phyloP scores from a whole-genome alignment of 202 grass and related monocot genomes.

The Carex sylvatica region DNA sequence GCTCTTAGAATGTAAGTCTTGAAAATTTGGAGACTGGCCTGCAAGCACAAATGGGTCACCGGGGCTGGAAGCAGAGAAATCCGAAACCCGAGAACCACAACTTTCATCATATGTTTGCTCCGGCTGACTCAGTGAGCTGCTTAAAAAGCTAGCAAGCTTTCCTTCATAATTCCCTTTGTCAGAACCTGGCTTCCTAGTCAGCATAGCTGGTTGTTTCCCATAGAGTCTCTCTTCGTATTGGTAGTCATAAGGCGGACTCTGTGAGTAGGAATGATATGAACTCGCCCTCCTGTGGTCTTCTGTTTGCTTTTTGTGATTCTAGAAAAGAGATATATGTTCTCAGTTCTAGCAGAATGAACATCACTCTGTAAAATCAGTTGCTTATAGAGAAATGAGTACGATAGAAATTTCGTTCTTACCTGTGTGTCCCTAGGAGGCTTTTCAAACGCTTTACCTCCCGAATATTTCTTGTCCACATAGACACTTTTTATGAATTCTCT shows the following conservation, averaged over 20 bases:
- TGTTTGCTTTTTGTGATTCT: conserved; percentile 64
- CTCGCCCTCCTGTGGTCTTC: conserved; percentile 69
- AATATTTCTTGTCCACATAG: conserved; percentile 71
- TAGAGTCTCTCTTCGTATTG: conserved; percentile 71
- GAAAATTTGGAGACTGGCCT: conserved; percentile 51
- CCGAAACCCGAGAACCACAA: conserved; percentile 45
- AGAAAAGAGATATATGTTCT: conserved; percentile 10
- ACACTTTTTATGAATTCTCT: conserved; percentile 90
- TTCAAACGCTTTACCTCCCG: conserved; percentile 50
- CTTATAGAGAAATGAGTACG: background rate
- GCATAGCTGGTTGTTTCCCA: conserved; percentile 56
- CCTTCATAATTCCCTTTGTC: conserved; percentile 54
- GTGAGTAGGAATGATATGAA: conserved; percentile 86
- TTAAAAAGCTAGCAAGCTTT: conserved; percentile 62
- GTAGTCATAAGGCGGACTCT: conserved; percentile 82
- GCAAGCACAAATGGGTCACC: conserved; percentile 36
- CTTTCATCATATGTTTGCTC: conserved; percentile 49
- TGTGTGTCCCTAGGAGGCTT: conserved; percentile 86
- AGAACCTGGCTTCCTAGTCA: conserved; percentile 88
- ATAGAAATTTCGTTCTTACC: conserved; percentile 29
- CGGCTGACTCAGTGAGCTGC: conserved; percentile 49
- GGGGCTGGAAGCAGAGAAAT: conserved; percentile 54
- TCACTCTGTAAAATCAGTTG: background rate
- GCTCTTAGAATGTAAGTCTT: conserved; percentile 36
- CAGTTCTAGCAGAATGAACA: background rate